These are phyloP conservation scores for Globisporangium perplexum DNA, from an alignment of 352 stramenopile species.

Conservation along the genomic window DNA sequence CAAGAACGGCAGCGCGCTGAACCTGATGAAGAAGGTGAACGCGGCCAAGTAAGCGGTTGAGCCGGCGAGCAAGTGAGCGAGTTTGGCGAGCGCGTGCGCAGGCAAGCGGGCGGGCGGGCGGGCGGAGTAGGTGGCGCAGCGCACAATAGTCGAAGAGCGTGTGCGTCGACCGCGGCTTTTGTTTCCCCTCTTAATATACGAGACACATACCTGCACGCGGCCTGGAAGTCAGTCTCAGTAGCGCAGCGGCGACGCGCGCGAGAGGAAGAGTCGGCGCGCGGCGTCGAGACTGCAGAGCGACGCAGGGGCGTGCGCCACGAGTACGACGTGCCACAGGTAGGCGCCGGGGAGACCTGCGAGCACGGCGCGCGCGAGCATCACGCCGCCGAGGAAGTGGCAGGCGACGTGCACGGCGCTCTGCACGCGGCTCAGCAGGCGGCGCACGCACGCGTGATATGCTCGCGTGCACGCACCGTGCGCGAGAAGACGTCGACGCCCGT, in stretches of 20 bases:
- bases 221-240: too few species aligned
- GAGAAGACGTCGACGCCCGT: conserved; percentile 48
- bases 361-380: conserved; percentile 52
- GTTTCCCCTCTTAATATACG: conserved; percentile 15
- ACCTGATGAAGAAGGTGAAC: conserved; percentile 93
- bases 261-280: conserved; percentile 24
- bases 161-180: conserved; percentile 4
- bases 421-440: conserved; percentile 1
- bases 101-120: conserved; percentile 1
- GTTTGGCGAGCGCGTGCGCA: neutral
- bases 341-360: conserved; percentile 26
- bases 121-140: conserved; percentile 6
- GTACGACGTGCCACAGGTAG: conserved; percentile 50
- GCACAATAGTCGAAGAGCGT: conserved; percentile 7
- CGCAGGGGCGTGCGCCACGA: conserved; percentile 25
- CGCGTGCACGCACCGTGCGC: conserved; percentile 20
- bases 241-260: conserved; percentile 13
- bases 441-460: too few species aligned
- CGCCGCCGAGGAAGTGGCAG: conserved; percentile 55
- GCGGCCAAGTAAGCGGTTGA: conserved; percentile 20
- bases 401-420: conserved; percentile 46
- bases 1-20: conserved; percentile 91
- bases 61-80: neutral
- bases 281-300: conserved; percentile 27
- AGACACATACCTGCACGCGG: too few species aligned